Conservation (phyloP, 176 grass and related monocot genomes). For the Aechmea fasciata region DNA sequence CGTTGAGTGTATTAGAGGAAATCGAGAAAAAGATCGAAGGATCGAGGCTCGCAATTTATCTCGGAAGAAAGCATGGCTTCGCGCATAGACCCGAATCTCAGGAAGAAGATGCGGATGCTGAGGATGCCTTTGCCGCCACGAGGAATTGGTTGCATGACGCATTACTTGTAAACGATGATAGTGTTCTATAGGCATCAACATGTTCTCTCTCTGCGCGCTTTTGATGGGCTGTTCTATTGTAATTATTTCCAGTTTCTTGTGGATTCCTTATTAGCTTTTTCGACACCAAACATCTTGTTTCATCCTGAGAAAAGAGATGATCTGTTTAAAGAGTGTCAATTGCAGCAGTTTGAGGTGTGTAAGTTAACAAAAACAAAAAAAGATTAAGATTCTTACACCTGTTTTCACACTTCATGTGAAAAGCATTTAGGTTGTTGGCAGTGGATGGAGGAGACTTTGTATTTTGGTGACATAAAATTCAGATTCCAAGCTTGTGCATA, state of each 20-base stretch:
- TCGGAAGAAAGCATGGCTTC: slow-evolving; percentile 61
- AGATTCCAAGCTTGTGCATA: no score
- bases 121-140: slow-evolving; percentile 54
- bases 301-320: background rate
- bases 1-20: slow-evolving; percentile 48
- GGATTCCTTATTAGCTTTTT: background rate
- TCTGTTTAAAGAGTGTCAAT: background rate
- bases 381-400: background rate
- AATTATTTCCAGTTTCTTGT: background rate
- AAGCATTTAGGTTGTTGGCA: background rate
- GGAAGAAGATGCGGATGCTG: slow-evolving; percentile 80
- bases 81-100: slow-evolving; percentile 59
- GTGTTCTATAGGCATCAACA: slow-evolving; percentile 5
- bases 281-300: background rate
- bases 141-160: slow-evolving; percentile 63
- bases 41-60: slow-evolving; percentile 42
- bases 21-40: slow-evolving; percentile 40
- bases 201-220: slow-evolving; percentile 4
- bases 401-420: background rate
- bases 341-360: background rate
- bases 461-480: background rate
- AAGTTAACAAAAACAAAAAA: background rate
- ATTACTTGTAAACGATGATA: slow-evolving; percentile 32
- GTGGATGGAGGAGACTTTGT: background rate
- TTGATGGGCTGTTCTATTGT: slow-evolving; percentile 35